phyloP scores from a whole-genome alignment of 2,329 filamentous ascomycete genomes.

The Verticillium albo-atrum region DNA sequence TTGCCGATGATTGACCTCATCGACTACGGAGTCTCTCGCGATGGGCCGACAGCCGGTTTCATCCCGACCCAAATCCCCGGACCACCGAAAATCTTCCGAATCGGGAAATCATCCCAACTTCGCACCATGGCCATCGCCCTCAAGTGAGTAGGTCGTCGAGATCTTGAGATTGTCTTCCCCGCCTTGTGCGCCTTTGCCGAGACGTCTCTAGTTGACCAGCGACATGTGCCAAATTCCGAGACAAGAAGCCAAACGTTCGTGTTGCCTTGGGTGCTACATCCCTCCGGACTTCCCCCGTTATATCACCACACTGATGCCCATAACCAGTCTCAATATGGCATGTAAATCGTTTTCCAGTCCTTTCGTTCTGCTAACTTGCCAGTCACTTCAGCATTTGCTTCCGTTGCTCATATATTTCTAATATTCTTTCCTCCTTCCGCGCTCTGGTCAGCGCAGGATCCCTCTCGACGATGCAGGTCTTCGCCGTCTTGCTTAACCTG shows the following conservation, averaged over 20 bases:
- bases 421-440: background rate
- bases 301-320: background rate
- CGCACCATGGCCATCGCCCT: background rate
- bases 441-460: background rate
- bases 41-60: background rate
- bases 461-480: background rate
- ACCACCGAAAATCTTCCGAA: background rate
- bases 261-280: background rate
- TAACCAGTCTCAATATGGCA: background rate
- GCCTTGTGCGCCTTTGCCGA: background rate
- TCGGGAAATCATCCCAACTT: background rate
- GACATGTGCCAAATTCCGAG: background rate
- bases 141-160: background rate
- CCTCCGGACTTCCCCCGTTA: background rate
- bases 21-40: background rate
- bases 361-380: background rate
- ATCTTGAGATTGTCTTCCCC: background rate
- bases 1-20: too few relatives aligned
- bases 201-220: background rate
- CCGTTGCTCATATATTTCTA: background rate
- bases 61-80: background rate
- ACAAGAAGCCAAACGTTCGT: background rate
- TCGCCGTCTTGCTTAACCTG: background rate
- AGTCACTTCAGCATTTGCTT: background rate
- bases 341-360: too few relatives aligned